Conservation (phyloP, 2,329 filamentous ascomycete genomes). For the Xylaria multiplex region DNA sequence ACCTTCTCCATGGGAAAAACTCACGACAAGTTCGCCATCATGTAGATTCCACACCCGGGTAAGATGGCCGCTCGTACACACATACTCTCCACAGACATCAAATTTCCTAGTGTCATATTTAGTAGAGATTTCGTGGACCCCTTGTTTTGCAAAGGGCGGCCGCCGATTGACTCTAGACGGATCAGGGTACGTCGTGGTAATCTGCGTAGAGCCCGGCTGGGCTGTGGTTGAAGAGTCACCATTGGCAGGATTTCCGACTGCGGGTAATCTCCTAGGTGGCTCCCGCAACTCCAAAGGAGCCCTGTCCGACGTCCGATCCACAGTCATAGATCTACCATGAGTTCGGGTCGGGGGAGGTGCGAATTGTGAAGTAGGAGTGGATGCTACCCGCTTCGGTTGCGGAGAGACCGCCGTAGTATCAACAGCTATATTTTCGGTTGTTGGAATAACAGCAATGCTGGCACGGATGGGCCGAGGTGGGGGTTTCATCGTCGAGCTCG, state of each 20-base stretch:
- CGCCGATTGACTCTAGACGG: conserved; percentile 84
- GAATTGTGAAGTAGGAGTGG: conserved; percentile 57
- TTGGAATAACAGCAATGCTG: conserved; percentile 45
- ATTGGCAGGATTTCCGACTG: conserved; percentile 34
- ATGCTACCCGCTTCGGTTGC: conserved; percentile 55
- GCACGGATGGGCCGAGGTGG: conserved; percentile 58
- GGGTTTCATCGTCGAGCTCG: conserved; percentile 49
- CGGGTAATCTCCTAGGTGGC: conserved; percentile 42
- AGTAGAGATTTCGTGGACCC: conserved; percentile 79
- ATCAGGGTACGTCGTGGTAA: conserved; percentile 79
- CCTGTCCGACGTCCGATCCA: conserved; percentile 57
- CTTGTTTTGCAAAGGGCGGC: conserved; percentile 77
- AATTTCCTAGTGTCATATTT: conserved; percentile 89
- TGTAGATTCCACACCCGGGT: conserved; percentile 89
- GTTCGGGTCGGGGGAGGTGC: conserved; percentile 55
- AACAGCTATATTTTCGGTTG: conserved; percentile 36
- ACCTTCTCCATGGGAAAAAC: conserved; percentile 83
- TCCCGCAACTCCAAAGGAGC: conserved; percentile 53
- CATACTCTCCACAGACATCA: conserved; percentile 86
- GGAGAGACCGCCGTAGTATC: conserved; percentile 41
- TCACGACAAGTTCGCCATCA: conserved; percentile 84
- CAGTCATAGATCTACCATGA: conserved; percentile 61
- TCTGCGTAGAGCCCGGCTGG: conserved; percentile 56
- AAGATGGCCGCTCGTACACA: conserved; percentile 86
- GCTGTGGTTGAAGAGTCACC: conserved; percentile 38